phyloP scores from a whole-genome alignment of 2,329 filamentous ascomycete genomes.

The Ophiostoma himal-ulmi region DNA sequence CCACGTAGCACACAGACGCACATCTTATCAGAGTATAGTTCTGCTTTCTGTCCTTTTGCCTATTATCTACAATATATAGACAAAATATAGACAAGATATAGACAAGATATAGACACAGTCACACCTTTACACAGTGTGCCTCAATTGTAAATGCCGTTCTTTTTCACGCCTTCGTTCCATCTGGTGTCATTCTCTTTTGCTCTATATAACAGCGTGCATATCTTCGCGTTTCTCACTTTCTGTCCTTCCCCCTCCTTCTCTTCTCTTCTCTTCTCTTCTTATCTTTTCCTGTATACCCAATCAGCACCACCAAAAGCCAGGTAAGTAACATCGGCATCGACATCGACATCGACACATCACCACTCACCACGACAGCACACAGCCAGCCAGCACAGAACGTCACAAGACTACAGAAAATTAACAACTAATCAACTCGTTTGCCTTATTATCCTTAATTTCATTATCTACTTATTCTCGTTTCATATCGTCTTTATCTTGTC shows the following conservation, averaged over 20 bases:
- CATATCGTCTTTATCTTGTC: neutral
- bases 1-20: neutral
- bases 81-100: neutral
- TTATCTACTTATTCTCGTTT: neutral
- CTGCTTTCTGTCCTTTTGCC: neutral
- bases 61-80: neutral
- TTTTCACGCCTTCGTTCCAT: constrained; percentile 3
- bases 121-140: constrained; percentile 1
- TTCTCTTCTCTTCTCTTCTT: neutral
- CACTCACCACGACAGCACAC: neutral
- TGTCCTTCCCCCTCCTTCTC: neutral
- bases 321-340: constrained; percentile 9
- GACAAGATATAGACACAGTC: neutral
- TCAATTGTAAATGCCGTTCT: constrained; percentile 1
- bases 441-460: neutral
- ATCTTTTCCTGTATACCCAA: neutral
- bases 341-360: neutral
- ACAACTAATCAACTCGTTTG: neutral
- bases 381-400: neutral
- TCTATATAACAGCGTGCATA: constrained; percentile 8
- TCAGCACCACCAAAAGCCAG: neutral
- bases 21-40: neutral
- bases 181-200: neutral
- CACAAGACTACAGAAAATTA: neutral
- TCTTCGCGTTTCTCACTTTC: neutral